Evolutionary conservation across 805 yeast species (phyloP).

Genomic region (Blastobotrys terrestris): DNA sequence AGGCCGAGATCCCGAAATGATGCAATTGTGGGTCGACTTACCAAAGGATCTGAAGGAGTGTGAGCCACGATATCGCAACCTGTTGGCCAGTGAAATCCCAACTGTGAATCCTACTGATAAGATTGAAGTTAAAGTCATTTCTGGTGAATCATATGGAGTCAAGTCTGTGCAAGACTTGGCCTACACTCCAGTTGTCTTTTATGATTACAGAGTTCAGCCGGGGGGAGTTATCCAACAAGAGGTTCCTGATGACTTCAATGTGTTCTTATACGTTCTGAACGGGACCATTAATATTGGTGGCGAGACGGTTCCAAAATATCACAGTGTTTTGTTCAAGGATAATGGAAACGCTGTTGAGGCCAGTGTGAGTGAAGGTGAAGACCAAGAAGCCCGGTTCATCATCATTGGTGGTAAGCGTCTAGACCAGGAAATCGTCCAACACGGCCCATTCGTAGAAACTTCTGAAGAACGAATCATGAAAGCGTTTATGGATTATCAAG

Average conservation of each 20-base stretch:
- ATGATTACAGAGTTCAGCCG: slow-evolving; percentile 57
- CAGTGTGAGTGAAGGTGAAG: slow-evolving; percentile 38
- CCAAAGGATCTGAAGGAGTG: slow-evolving; percentile 57
- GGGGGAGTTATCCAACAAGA: slow-evolving; percentile 59
- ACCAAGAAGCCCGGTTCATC: slow-evolving; percentile 51
- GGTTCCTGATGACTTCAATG: slow-evolving; percentile 56
- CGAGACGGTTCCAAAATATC: slow-evolving; percentile 38
- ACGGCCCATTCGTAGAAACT: slow-evolving; percentile 88
- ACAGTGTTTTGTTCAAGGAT: slow-evolving; percentile 56
- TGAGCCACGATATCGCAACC: slow-evolving; percentile 71
- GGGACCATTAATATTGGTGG: slow-evolving; percentile 52
- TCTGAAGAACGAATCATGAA: slow-evolving; percentile 57
- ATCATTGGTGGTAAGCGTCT: slow-evolving; percentile 71
- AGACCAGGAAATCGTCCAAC: slow-evolving; percentile 73
- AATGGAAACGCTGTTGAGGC: slow-evolving; percentile 64
- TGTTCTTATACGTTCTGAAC: slow-evolving; percentile 61
- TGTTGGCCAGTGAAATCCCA: slow-evolving; percentile 64
- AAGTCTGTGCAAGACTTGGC: slow-evolving; percentile 69
- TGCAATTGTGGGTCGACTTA: slow-evolving; percentile 84
- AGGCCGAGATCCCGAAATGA: slow-evolving; percentile 45
- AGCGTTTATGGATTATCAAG: slow-evolving; percentile 69
- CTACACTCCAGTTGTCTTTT: slow-evolving; percentile 72
- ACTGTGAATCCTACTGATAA: slow-evolving; percentile 58
- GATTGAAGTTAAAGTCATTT: slow-evolving; percentile 61
- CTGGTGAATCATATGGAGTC: slow-evolving; percentile 73